Conservation (phyloP, 2,329 filamentous ascomycete species). For the Aspergillus piperis region DNA sequence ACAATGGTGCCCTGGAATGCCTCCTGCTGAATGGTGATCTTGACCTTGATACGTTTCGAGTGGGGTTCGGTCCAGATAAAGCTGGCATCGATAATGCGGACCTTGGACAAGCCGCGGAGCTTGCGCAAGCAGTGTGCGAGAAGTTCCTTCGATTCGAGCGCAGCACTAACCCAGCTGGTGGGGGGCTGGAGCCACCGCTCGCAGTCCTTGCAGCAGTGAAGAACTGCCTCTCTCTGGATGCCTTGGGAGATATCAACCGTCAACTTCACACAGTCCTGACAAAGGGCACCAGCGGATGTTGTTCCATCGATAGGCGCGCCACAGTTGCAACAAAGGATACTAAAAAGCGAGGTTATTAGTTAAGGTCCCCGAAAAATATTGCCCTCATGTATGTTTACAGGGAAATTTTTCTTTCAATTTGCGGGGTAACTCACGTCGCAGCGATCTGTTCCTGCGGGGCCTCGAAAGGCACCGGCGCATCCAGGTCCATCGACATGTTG, state of each 20-base stretch:
- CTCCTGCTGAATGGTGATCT: constrained; percentile 85
- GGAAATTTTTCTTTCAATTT: constrained; percentile 15
- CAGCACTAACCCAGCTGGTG: constrained; percentile 78
- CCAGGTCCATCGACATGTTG: constrained; percentile 56
- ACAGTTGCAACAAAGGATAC: constrained; percentile 98
- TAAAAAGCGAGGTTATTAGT: constrained; percentile 35
- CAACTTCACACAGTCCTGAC: constrained; percentile 93
- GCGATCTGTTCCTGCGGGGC: constrained; percentile 33
- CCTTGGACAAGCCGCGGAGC: constrained; percentile 80
- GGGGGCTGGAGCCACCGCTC: constrained; percentile 91
- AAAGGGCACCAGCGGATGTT: constrained; percentile 79
- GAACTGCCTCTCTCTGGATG: constrained; percentile 83
- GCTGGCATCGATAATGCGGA: constrained; percentile 90
- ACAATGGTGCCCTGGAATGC: constrained; percentile 66
- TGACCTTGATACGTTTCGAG: constrained; percentile 87
- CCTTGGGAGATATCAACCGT: constrained; percentile 90
- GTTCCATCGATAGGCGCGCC: constrained; percentile 95
- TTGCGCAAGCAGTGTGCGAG: constrained; percentile 89
- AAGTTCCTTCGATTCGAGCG: constrained; percentile 86
- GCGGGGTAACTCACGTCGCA: constrained; percentile 52
- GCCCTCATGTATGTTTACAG: constrained; percentile 13
- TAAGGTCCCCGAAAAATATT: neutral
- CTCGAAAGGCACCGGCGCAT: constrained; percentile 56
- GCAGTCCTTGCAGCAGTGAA: constrained; percentile 93
- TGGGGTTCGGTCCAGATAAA: constrained; percentile 99